Evolutionary conservation across 2,329 filamentous ascomycete genomes (phyloP), one percentile per base, ranked within the genome.

Genomic region (Penicillium olsonii): DNA sequence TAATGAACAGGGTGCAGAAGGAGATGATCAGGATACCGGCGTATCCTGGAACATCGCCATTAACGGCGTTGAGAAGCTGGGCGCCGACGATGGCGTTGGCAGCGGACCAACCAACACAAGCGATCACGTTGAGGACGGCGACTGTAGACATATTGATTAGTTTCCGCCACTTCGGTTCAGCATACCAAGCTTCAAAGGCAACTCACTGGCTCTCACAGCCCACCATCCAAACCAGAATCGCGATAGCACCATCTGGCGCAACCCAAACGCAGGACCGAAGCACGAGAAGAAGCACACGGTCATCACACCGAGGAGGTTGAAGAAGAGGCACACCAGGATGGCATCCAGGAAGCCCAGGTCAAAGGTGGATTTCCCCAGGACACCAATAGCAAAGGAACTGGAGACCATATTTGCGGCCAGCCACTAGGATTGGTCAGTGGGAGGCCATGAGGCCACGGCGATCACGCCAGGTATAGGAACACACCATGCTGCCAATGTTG

Each of bases 51-150:
- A 92, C 83, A 42, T 80, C 69, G 38, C 69, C 65, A 65, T 90
- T 91, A 38, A 92, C 84, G 0, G 88, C 85, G 48, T 89, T 79
- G 59, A 94, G 78, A 6, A 92, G 79, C 67, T 92, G 86, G 0
- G 87, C 87, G 15, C 88, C 89, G 14, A 92, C 87, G 54, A 94
- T 91, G 46, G 83, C 81, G 64, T 94, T 92, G 57, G 91, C 84
- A 0, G 85, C 79, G 4, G 85, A 85, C 84, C 89, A 92, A 42
- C 88, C 88, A 5, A 90, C 68, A 63, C 84, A 89, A 24, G 85
- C 84, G 14, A 89, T 72, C 33, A 87, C 73, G 68, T 89, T 88
- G 66, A 91, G 84, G 59, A 86, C 70, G 44, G 87, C 87, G 64
- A 89, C 82, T 79, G 42, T 11, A 33, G 24, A 44, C 12, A 15